phyloP scores from a whole-genome alignment of 495 filamentous ascomycete genomes.

The Tuber borchii region DNA sequence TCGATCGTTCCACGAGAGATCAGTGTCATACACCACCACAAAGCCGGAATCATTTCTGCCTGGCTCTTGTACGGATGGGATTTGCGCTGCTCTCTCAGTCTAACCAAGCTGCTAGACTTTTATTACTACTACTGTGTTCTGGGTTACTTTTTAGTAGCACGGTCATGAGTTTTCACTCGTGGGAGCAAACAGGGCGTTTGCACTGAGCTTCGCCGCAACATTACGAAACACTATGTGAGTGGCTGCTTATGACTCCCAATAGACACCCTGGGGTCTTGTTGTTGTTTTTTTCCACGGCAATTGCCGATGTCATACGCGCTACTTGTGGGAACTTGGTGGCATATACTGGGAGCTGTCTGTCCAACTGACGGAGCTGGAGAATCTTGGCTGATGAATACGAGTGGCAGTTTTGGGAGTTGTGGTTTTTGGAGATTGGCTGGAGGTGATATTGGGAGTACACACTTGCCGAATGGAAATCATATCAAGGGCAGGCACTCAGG shows the following conservation, averaged over 20 bases:
- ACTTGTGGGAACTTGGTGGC: not conserved
- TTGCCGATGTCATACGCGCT: not conserved
- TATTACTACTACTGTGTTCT: not conserved
- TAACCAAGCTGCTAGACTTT: not conserved
- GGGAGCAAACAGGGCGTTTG: not conserved
- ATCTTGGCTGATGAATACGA: not conserved
- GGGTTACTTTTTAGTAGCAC: not conserved
- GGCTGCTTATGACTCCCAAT: not conserved
- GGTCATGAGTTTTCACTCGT: not conserved
- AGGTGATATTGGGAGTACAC: not conserved
- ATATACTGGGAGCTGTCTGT: not conserved
- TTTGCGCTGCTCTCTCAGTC: not conserved
- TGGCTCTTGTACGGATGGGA: not conserved
- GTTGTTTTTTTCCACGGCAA: not conserved
- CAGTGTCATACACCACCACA: not conserved
- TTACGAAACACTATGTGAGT: not conserved
- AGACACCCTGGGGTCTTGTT: not conserved
- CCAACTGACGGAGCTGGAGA: not conserved
- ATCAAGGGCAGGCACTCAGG: not conserved
- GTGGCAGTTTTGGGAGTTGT: not conserved
- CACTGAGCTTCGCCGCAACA: not conserved
- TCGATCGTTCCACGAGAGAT: not conserved
- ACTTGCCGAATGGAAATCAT: not conserved
- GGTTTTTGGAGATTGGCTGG: not conserved
- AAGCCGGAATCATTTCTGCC: not conserved